Base-by-base conservation (phyloP, 2,329 filamentous ascomycete species). In the Calcarisporium arbuscula region DNA sequence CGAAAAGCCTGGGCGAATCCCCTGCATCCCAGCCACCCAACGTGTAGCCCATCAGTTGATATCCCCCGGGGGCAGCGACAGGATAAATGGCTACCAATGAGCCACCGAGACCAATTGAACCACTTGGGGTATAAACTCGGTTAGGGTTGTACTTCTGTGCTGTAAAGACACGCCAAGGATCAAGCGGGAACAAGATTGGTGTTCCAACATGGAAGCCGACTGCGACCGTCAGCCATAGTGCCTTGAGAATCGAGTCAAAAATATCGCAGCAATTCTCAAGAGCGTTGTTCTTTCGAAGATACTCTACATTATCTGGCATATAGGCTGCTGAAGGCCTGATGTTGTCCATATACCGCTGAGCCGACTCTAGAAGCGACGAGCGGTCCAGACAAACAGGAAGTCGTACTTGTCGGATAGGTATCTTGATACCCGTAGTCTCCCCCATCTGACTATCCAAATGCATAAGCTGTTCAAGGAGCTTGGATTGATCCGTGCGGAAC, bases 261-360 rank as follows among this genome's bases (percentile, higher is more conserved):
- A 61, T 54, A 4, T 52, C 48, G 17, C 47, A 35, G 4, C 59
- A 48, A 11, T 48, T 47, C 6, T 46, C 28, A 6, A 64, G 49
- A 1, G 51, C 62, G 33, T 65, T 66, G 32, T 55, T 58, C 22
- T 53, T 48, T 5, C 45, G 46, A 6, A 60, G 41, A 35, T 77
- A 81, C 1, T 69, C 63, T 23, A 80, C 60, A 30, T 77, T 77
- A 45, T 77, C 70, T 0, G 76, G 76, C 1, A 80, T 57, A 40
- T 78, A 81, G 1, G 70, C 64, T 2, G 77, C 77, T 19, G 74
- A 67, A 2, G 72, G 69, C 3, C 76, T 62, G 40, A 76, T 71
- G 4, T 71, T 77, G 19, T 69, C 67, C 58, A 73, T 76, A 50
- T 81, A 80, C 8, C 75, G 62, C 36, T 71, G n/a, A n/a, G n/a